Base-by-base conservation (phyloP, 768 basidiomycete species). In the Tulasnella sp. region DNA sequence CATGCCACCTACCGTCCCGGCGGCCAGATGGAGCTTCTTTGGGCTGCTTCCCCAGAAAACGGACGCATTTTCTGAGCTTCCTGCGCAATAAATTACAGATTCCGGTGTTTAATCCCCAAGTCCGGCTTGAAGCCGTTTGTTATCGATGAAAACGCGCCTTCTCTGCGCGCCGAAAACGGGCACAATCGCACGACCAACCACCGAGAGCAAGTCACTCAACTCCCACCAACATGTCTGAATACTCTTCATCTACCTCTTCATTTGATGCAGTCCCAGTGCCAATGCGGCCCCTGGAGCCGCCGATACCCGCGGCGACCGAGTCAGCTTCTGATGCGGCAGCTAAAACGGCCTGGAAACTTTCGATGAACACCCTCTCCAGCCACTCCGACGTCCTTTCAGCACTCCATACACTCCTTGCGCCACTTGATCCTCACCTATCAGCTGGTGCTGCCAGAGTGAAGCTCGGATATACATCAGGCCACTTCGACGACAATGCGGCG, bases 391-490 rank as follows among this genome's bases (percentile, higher is more conserved):
- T 78, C 12, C 54, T 60, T 9, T 64, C 58, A 31, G 77, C 77
- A 24, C 60, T 78, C 18, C 50, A 78, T 28, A 42, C 58, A 18
- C 40, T 78, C 9, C 44, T 78, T 31, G 50, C 77, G 40, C 58
- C 77, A 40, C 58, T 78, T 28, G 64, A 60, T 40, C n/a, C 24
- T 20, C 77, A 78, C 42, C 20, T 78, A 24, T 93, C 93, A 12
- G 90, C 91, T 0, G 92, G 93, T 79, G 93, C 93, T 18, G 90
- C 93, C 20, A 89, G 92, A 58, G 89, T 94, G 81, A 91, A 92
- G 81, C 87, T 94, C 6, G 92, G 92, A 4, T 88, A 84, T 44
- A 86, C 86, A 6, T 92, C 90, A 14, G 93, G 92, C 0, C 93
- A 93, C 83, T 93, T 90, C 84, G 93, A 94, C 84, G 90, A 87